Percentiles rank a stretch among this genome's conserved stretches.
Conservation (phyloP, 2,329 filamentous ascomycete genomes). For the Sclerotinia minor region DNA sequence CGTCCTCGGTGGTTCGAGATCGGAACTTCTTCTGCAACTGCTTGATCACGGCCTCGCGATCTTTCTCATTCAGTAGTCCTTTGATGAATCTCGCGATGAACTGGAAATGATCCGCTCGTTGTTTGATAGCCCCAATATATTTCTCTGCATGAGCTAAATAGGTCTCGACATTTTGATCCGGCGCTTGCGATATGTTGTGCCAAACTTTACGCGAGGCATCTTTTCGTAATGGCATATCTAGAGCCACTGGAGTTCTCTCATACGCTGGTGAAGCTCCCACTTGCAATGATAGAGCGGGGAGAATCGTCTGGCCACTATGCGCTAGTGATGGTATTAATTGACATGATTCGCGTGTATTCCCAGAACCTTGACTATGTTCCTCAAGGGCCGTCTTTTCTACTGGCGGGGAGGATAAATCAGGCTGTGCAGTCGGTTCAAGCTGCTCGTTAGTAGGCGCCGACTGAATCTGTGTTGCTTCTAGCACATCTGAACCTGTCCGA, state of each 20-base stretch:
- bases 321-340: neutral
- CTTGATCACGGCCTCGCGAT: neutral
- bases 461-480: neutral
- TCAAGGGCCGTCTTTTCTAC: neutral
- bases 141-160: neutral
- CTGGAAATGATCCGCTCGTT: neutral
- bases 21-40: constrained; percentile 6
- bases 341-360: neutral
- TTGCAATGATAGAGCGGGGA: neutral
- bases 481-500: neutral
- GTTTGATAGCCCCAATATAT: neutral
- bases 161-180: neutral
- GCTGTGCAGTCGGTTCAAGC: neutral
- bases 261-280: neutral
- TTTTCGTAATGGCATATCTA: neutral
- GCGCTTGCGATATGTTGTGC: constrained; percentile 11
- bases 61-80: neutral
- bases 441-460: neutral
- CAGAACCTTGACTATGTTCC: neutral
- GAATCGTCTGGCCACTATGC: neutral
- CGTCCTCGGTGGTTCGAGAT: constrained; percentile 13
- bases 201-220: constrained; percentile 2
- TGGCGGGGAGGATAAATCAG: neutral
- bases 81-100: constrained; percentile 18
- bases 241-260: neutral